Evolutionary conservation across 2,329 filamentous ascomycete species (phyloP).

Genomic region (Rhinocladiella mackenziei): DNA sequence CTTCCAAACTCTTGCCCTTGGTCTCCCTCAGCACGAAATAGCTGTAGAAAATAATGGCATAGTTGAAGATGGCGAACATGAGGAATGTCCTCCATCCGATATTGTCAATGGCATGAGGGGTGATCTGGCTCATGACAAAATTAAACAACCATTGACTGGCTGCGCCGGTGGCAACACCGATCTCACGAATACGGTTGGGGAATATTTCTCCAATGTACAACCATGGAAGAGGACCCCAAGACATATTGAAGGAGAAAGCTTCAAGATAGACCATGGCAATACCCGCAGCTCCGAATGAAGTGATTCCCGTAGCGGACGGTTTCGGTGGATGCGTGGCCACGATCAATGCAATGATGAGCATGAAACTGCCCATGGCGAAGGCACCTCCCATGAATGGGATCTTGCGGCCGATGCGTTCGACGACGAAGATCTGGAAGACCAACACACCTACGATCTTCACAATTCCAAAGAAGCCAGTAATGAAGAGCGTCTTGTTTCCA

Average conservation of each 20-base stretch:
- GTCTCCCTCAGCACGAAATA: constrained; percentile 44
- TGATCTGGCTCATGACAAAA: constrained; percentile 41
- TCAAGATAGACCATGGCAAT: constrained; percentile 52
- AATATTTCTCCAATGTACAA: constrained; percentile 40
- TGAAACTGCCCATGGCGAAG: constrained; percentile 50
- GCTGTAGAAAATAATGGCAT: constrained; percentile 43
- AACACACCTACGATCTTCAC: constrained; percentile 50
- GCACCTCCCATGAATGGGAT: constrained; percentile 49
- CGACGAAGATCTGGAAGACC: constrained; percentile 47
- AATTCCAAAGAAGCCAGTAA: constrained; percentile 53
- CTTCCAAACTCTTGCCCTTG: constrained; percentile 43
- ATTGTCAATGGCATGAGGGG: constrained; percentile 43
- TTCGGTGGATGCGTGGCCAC: constrained; percentile 44
- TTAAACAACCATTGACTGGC: constrained; percentile 42
- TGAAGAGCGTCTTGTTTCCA: constrained; percentile 45
- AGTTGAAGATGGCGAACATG: constrained; percentile 51
- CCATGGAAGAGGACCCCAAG: constrained; percentile 39
- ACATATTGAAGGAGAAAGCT: constrained; percentile 42
- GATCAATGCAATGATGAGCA: constrained; percentile 52
- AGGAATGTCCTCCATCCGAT: constrained; percentile 49
- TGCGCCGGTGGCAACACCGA: constrained; percentile 39
- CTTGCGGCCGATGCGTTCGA: constrained; percentile 49
- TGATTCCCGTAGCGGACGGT: constrained; percentile 30
- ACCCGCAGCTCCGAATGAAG: constrained; percentile 44
- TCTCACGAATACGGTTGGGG: constrained; percentile 39